Evolutionary conservation across 2,329 filamentous ascomycete species (phyloP).

Genomic region (Arthrinium puccinioides): DNA sequence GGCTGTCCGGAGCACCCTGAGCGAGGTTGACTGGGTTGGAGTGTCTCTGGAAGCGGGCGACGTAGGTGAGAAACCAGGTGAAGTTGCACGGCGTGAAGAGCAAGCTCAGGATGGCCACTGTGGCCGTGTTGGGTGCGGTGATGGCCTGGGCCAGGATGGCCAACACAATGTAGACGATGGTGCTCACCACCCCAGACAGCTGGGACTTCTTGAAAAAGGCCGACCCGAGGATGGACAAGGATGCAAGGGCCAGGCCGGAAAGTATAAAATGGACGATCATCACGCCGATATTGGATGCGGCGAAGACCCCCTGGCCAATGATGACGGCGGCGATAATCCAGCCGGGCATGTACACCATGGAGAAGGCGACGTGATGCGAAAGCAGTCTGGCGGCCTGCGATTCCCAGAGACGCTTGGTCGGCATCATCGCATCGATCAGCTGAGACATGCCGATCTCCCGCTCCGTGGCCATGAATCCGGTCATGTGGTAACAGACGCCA

Average conservation of each 20-base stretch:
- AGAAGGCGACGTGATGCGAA: conserved; percentile 74
- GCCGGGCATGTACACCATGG: conserved; percentile 70
- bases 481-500: conserved; percentile 79
- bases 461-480: conserved; percentile 79
- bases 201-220: conserved; percentile 84
- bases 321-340: conserved; percentile 74
- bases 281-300: conserved; percentile 54
- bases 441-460: conserved; percentile 82
- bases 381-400: conserved; percentile 71
- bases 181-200: conserved; percentile 74
- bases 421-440: conserved; percentile 87
- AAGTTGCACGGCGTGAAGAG: conserved; percentile 86
- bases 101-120: conserved; percentile 63
- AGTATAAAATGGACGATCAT: conserved; percentile 70
- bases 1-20: conserved; percentile 53
- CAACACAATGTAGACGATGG: conserved; percentile 65
- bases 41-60: conserved; percentile 69
- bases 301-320: conserved; percentile 56
- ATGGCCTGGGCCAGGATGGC: conserved; percentile 77
- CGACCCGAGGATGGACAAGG: conserved; percentile 73
- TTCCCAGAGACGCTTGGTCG: conserved; percentile 65
- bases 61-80: conserved; percentile 68
- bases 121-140: conserved; percentile 51
- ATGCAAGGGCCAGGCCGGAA: conserved; percentile 68
- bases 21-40: conserved; percentile 53